These are phyloP conservation scores for Diutina catenulata DNA, from an alignment of 1,139 yeast genomes.

Conservation along the genomic window DNA sequence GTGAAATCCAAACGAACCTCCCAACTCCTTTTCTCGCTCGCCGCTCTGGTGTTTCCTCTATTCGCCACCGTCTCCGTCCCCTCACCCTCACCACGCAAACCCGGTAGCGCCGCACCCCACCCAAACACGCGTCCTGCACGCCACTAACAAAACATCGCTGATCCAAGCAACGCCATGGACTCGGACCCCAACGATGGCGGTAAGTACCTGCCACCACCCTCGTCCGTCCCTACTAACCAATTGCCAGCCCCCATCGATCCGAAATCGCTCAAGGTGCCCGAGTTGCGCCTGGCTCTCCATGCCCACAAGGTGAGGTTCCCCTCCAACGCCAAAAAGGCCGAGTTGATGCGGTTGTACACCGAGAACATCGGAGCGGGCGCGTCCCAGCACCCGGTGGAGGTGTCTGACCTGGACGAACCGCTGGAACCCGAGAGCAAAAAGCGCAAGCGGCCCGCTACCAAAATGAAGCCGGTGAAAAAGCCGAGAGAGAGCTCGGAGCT, in stretches of 20 bases:
- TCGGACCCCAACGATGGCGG: no score
- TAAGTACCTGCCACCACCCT: not conserved
- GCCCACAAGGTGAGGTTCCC: not conserved
- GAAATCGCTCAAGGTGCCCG: not conserved
- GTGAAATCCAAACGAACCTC: no score
- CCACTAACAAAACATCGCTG: not conserved
- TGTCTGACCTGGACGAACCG: not conserved
- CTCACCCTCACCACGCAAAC: not conserved
- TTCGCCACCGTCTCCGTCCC: not conserved
- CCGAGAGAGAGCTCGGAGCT: not conserved
- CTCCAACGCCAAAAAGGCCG: not conserved
- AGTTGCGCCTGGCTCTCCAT: not conserved
- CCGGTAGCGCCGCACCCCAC: not conserved
- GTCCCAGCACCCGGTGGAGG: not conserved
- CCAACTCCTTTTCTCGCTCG: no score
- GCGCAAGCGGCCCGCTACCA: constrained; percentile 2
- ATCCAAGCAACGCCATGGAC: not conserved
- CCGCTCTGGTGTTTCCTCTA: no score
- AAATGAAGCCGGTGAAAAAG: not conserved
- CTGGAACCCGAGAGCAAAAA: not conserved
- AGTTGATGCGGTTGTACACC: not conserved
- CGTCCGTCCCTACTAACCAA: not conserved
- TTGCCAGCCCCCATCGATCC: constrained; percentile 3
- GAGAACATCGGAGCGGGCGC: not conserved
- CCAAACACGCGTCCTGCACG: not conserved